Evolutionary conservation across 2,329 filamentous ascomycete genomes (phyloP).

Genomic region (Claviceps spartinae): DNA sequence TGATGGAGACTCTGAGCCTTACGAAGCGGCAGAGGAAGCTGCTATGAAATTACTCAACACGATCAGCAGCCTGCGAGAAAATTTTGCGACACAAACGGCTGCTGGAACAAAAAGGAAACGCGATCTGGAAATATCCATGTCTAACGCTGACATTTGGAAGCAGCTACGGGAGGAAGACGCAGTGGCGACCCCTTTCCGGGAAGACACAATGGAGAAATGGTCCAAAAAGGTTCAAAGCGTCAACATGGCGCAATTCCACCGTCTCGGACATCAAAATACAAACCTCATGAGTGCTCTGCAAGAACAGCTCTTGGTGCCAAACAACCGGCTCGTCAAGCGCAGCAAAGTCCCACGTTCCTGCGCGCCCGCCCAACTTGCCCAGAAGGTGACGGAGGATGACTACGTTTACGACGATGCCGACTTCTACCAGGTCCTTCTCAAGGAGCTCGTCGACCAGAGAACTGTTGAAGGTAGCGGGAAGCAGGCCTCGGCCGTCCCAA

Average conservation of each 20-base stretch:
- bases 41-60: slow-evolving; percentile 77
- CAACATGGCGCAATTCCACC: slow-evolving; percentile 15
- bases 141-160: slow-evolving; percentile 57
- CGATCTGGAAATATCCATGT: slow-evolving; percentile 36
- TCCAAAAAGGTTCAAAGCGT: slow-evolving; percentile 54
- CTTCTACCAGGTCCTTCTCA: slow-evolving; percentile 87
- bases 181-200: slow-evolving; percentile 45
- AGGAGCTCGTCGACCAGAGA: slow-evolving; percentile 84
- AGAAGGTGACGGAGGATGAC: slow-evolving; percentile 41
- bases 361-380: slow-evolving; percentile 53
- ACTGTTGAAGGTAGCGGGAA: slow-evolving; percentile 50
- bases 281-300: slow-evolving; percentile 52
- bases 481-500: slow-evolving; percentile 32
- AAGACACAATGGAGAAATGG: slow-evolving; percentile 77
- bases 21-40: slow-evolving; percentile 67
- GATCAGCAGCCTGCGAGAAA: slow-evolving; percentile 54
- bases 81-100: slow-evolving; percentile 37
- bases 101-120: slow-evolving; percentile 50
- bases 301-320: slow-evolving; percentile 51
- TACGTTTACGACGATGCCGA: slow-evolving; percentile 83
- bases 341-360: slow-evolving; percentile 63
- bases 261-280: slow-evolving; percentile 18
- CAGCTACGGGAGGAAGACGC: slow-evolving; percentile 55
- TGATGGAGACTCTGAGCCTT: slow-evolving; percentile 37
- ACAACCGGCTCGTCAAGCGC: slow-evolving; percentile 51